A percentile compares a stretch with the other conserved stretches of the same genome.
Conservation (phyloP, 768 basidiomycete species). For the Dacryopinax primogenitus region DNA sequence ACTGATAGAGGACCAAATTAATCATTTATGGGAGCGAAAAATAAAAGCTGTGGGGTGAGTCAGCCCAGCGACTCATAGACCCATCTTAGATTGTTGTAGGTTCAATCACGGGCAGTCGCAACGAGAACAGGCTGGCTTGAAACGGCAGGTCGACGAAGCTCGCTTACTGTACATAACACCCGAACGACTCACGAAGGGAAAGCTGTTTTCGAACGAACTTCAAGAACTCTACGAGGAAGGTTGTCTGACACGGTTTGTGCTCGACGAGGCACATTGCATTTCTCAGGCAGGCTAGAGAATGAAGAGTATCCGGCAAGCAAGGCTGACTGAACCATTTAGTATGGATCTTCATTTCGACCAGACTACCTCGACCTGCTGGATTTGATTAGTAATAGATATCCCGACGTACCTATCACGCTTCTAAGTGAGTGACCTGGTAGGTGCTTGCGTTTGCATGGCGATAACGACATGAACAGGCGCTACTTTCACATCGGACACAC, state of each 20-base stretch:
- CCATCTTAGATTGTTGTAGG: too few relatives aligned
- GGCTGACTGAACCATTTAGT: not conserved
- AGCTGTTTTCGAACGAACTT: not conserved
- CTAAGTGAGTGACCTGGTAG: not conserved
- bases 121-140: not conserved
- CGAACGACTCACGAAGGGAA: not conserved
- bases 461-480: not conserved
- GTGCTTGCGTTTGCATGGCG: not conserved
- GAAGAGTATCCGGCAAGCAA: not conserved
- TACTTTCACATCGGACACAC: not conserved
- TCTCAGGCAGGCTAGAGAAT: not conserved
- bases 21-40: not conserved
- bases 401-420: not conserved
- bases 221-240: not conserved
- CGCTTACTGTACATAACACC: not conserved
- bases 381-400: not conserved
- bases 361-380: not conserved
- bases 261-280: not conserved
- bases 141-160: not conserved
- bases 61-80: too few relatives aligned
- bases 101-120: too few relatives aligned
- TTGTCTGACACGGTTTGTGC: not conserved
- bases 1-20: not conserved
- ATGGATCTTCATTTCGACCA: not conserved
- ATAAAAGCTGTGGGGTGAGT: not conserved